phyloP scores from a whole-genome alignment of 768 basidiomycete species.

The Hygrophoropsis aurantiaca region DNA sequence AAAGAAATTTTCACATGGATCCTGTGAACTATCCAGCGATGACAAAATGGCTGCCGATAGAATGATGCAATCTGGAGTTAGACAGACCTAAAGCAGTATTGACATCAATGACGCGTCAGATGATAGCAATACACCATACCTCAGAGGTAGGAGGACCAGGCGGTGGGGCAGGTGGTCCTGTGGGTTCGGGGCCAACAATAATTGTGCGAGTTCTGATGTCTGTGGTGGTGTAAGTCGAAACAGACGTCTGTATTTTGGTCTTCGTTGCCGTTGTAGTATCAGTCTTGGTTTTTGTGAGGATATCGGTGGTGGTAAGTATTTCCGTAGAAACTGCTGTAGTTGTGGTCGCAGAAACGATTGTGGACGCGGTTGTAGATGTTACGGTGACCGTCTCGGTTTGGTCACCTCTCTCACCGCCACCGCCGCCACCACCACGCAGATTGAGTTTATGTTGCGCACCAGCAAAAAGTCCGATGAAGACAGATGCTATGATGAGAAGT shows the following conservation, averaged over 20 bases:
- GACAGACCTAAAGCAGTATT: slow-evolving; percentile 47
- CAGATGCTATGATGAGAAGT: slow-evolving; percentile 76
- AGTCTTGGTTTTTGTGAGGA: slow-evolving; percentile 40
- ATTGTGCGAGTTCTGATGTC: slow-evolving; percentile 38
- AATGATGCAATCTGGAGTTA: slow-evolving; percentile 76
- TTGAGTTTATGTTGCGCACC: slow-evolving; percentile 81
- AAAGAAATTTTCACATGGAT: slow-evolving; percentile 97
- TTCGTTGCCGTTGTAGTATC: slow-evolving; percentile 39
- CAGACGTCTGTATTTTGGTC: slow-evolving; percentile 35
- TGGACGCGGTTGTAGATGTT: slow-evolving; percentile 31
- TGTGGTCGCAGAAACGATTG: slow-evolving; percentile 5
- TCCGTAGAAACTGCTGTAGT: slow-evolving; percentile 24
- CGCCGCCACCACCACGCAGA: slow-evolving; percentile 38
- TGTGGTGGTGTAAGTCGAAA: slow-evolving; percentile 39
- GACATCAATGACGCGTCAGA: slow-evolving; percentile 4
- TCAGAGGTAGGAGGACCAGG: slow-evolving; percentile 55
- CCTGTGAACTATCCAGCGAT: slow-evolving; percentile 74
- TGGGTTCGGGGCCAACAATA: slow-evolving; percentile 40
- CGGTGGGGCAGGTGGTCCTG: slow-evolving; percentile 47
- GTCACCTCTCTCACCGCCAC: slow-evolving; percentile 33
- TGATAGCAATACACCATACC: slow-evolving; percentile 29
- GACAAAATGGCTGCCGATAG: slow-evolving; percentile 82
- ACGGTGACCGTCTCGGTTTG: slow-evolving; percentile 31
- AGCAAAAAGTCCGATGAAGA: slow-evolving; percentile 93
- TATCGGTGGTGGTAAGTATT: slow-evolving; percentile 29